Evolutionary conservation across 2,329 filamentous ascomycete species (phyloP), one percentile per base, ranked within the genome.

Genomic region (Dactylellina sp.): DNA sequence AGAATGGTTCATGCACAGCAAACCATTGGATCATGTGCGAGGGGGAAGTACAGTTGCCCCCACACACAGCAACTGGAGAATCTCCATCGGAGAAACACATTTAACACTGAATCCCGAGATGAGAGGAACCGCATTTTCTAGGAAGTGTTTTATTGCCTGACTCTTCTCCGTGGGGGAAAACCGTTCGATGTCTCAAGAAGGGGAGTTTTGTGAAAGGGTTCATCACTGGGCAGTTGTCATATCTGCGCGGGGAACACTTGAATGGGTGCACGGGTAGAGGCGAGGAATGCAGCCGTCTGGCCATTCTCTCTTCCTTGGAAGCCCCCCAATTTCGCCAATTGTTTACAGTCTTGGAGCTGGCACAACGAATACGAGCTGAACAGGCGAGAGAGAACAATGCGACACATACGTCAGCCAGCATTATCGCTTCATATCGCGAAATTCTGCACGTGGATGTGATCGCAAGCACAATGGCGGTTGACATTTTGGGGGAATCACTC

Each of bases 1-100:
- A 55, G 53, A 42, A 64, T 64, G 42, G 52, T 57, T 59, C 35
- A 72, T 72, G 53, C 60, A 61, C 61, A 50, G 59, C 47, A 40
- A 61, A 63, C 42, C 60, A 44, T 65, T 37, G 39, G 68, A 46
- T 72, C 68, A 72, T 72, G 68, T 72, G 68, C 60, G 68, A 72
- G 68, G 68, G 68, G 60, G 47, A 65, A 59, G 35, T 16, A 56
- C 42, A 28, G n/a, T 9, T 32, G 7, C 35, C 47, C 68, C 68
- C 61, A 49, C 68, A 64, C 53, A 56, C 28, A 32, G 9, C 28
- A 4, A 24, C 49, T 32, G 18, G n/a, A 9, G 42, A 47, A 18
- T 5, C 22, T 24, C 25, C 39, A 64, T 60, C 53, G 40, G 61
- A 53, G 37, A 62, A 50, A 64, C 28, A 60, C 6, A 28, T 53